phyloP scores from a whole-genome alignment of 2,329 filamentous ascomycete genomes.

The Teratosphaeriaceae sp. region DNA sequence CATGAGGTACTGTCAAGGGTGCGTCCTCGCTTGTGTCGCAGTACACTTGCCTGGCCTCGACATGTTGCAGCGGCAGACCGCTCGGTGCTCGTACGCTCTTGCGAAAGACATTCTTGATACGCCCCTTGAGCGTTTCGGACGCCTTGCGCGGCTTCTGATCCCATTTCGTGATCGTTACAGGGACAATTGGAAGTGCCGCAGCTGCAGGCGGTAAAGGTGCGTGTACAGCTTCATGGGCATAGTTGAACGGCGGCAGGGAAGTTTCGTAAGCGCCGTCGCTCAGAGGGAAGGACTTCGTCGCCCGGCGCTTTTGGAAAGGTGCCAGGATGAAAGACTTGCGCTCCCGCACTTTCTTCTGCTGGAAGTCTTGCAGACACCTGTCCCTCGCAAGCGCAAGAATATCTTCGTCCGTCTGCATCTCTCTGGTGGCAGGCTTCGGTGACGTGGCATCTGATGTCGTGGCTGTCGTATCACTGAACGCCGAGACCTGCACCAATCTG shows the following conservation, averaged over 20 bases:
- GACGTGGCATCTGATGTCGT: background rate
- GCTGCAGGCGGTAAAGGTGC: constrained; percentile 5
- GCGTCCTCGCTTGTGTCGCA: constrained; percentile 9
- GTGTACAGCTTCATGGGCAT: constrained; percentile 15
- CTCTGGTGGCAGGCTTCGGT: constrained; percentile 13
- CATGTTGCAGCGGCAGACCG: constrained; percentile 44
- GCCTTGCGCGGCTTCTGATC: constrained; percentile 50
- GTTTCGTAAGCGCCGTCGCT: constrained; percentile 19
- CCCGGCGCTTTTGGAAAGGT: constrained; percentile 37
- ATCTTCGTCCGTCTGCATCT: constrained; percentile 22
- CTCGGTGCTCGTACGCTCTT: constrained; percentile 31
- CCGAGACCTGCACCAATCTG: constrained; percentile 6
- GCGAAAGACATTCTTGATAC: constrained; percentile 53
- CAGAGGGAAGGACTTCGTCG: constrained; percentile 1
- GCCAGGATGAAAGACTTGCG: constrained; percentile 39
- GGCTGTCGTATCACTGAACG: constrained; percentile 5
- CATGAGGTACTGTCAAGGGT: background rate
- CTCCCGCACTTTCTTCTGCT: constrained; percentile 34
- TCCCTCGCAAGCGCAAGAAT: constrained; percentile 30
- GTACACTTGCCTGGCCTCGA: constrained; percentile 34
- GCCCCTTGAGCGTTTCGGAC: constrained; percentile 56
- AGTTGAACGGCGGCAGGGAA: constrained; percentile 21
- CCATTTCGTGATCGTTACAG: background rate
- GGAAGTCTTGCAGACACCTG: constrained; percentile 35
- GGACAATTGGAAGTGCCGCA: background rate